Conservation (phyloP, 306 rosid genomes). For the Abrus pulchellus region DNA sequence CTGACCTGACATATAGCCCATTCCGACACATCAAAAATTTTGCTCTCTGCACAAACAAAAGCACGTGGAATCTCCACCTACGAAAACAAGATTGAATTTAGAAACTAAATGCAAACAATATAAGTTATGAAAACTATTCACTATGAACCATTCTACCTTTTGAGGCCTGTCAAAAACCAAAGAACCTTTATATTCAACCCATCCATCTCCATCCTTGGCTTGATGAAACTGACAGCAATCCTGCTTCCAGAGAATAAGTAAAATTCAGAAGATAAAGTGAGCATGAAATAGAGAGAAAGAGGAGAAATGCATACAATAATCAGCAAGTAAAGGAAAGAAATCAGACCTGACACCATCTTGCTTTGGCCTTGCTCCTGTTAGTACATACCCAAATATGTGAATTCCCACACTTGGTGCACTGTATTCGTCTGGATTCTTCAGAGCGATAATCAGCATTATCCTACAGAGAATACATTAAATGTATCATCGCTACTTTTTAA, state of each 20-base stretch:
- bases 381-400: constrained; percentile 99
- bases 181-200: constrained; percentile 98
- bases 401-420: constrained; percentile 95
- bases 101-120: constrained; percentile 37
- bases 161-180: constrained; percentile 84
- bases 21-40: constrained; percentile 96
- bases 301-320: constrained; percentile 4
- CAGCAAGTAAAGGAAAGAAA: constrained; percentile 24
- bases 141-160: constrained; percentile 59
- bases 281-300: constrained; percentile 24
- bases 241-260: constrained; percentile 58
- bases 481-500: constrained; percentile 32
- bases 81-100: constrained; percentile 47
- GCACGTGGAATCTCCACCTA: constrained; percentile 98
- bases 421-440: constrained; percentile 94
- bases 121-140: constrained; percentile 12
- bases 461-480: constrained; percentile 59
- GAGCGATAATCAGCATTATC: constrained; percentile 74
- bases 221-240: constrained; percentile 99
- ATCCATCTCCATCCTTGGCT: constrained; percentile 99
- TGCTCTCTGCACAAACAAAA: constrained; percentile 98
- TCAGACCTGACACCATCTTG: constrained; percentile 99
- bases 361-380: constrained; percentile 87
- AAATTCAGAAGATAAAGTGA: constrained; percentile 29
- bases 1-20: constrained; percentile 99